Conservation (phyloP, 1,284 basidiomycete species). For the Ganoderma lucidum region DNA sequence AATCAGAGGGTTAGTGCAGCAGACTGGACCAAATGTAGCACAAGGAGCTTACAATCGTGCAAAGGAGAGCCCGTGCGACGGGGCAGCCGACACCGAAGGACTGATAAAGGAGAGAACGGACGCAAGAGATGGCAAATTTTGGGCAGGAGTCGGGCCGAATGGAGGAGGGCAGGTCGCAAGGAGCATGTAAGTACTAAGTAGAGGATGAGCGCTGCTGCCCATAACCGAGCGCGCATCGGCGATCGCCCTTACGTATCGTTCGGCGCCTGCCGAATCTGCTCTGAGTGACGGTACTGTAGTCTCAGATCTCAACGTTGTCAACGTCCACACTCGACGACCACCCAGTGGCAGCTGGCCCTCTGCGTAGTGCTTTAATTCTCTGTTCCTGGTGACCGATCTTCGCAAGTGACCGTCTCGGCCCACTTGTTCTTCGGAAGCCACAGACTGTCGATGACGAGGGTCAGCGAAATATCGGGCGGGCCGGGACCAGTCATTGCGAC, state of each 20-base stretch:
- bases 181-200: slow-evolving; percentile 13
- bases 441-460: neutral
- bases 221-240: slow-evolving; percentile 10
- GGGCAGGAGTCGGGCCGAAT: neutral
- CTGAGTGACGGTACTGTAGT: neutral
- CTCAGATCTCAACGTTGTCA: no score
- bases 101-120: neutral
- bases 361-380: neutral
- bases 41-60: neutral
- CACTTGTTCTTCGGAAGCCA: neutral
- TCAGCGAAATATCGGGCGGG: neutral
- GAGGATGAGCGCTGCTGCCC: neutral
- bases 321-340: no score
- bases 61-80: neutral
- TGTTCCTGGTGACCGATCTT: neutral
- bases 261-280: slow-evolving; percentile 18
- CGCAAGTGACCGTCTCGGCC: neutral
- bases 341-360: neutral
- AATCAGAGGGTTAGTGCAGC: slow-evolving; percentile 8
- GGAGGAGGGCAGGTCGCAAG: neutral
- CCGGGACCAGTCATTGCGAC: neutral
- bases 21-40: neutral
- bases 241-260: slow-evolving; percentile 26
- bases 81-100: neutral
- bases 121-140: neutral